Evolutionary conservation across 1,139 yeast species (phyloP).

Genomic region (Debaryomyces psychrophilus): DNA sequence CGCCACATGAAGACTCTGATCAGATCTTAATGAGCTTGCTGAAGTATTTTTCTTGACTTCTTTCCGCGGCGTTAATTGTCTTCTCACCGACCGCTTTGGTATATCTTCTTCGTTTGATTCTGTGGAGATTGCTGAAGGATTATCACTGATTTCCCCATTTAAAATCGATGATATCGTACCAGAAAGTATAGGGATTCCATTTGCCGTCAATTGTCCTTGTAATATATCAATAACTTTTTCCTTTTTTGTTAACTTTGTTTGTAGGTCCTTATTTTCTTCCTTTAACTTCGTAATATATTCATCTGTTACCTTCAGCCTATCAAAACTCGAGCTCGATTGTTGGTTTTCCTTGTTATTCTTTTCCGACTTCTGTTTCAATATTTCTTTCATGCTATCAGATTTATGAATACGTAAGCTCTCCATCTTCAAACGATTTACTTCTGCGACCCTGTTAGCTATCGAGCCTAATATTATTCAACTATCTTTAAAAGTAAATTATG

Average conservation of each 20-base stretch:
- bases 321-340: constrained; percentile 43
- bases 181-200: constrained; percentile 11
- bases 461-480: background rate
- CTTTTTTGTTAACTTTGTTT: constrained; percentile 11
- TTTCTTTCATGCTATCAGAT: constrained; percentile 5
- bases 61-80: constrained; percentile 13
- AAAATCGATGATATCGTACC: constrained; percentile 6
- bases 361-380: background rate
- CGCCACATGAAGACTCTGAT: background rate
- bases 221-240: constrained; percentile 22
- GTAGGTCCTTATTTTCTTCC: constrained; percentile 43
- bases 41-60: background rate
- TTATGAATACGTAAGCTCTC: constrained; percentile 5
- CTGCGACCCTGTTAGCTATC: background rate
- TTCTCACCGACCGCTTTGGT: constrained; percentile 21
- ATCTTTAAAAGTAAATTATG: background rate
- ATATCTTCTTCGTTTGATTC: constrained; percentile 12
- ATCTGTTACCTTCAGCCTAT: constrained; percentile 34
- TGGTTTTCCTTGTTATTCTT: constrained; percentile 22
- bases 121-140: background rate
- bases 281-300: constrained; percentile 37
- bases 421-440: constrained; percentile 3
- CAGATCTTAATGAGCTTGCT: background rate
- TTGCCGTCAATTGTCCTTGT: constrained; percentile 18
- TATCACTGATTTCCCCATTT: constrained; percentile 5